Percentiles rank a stretch among this genome's conserved stretches.
Evolutionary conservation across 2,329 filamentous ascomycete genomes (phyloP).

Genomic region (Diatrype stigma): DNA sequence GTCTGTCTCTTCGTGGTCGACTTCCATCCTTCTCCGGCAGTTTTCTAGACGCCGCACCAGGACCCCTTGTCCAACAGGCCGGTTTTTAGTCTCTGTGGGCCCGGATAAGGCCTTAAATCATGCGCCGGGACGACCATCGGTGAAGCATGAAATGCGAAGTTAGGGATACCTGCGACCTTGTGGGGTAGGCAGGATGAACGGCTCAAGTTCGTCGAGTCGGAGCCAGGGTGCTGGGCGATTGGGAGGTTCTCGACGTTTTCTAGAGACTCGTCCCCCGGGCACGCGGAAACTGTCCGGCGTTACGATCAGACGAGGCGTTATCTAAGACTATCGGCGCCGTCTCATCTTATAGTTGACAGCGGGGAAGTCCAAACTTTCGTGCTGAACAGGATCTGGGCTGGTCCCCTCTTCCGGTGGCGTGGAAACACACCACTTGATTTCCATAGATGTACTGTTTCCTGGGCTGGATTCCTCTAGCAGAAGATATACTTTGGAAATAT

Average conservation of each 20-base stretch:
- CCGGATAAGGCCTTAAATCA: not conserved
- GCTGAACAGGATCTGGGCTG: not conserved
- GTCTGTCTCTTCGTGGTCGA: no score
- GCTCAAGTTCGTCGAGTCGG: not conserved
- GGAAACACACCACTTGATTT: not conserved
- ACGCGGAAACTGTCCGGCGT: not conserved
- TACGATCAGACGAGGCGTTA: not conserved
- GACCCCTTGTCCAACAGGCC: conserved; percentile 1
- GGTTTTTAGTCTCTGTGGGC: not conserved
- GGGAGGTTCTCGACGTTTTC: not conserved
- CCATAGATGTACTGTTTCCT: not conserved
- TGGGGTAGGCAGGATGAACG: not conserved
- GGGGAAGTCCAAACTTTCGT: not conserved
- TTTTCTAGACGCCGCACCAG: conserved; percentile 11
- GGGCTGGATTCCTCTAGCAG: no score
- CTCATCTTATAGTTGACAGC: not conserved
- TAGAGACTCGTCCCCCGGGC: not conserved
- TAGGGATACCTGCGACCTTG: not conserved
- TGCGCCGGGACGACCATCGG: not conserved
- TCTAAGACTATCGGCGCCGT: not conserved
- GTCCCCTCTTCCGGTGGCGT: not conserved
- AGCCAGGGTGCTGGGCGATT: not conserved
- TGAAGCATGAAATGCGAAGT: not conserved
- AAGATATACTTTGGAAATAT: no score
- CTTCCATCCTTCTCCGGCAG: conserved; percentile 14